Percentiles rank a stretch among this genome's conserved stretches.
Conservation (phyloP, 192 early-diverging fungal species). For the Coemansia biformis region DNA sequence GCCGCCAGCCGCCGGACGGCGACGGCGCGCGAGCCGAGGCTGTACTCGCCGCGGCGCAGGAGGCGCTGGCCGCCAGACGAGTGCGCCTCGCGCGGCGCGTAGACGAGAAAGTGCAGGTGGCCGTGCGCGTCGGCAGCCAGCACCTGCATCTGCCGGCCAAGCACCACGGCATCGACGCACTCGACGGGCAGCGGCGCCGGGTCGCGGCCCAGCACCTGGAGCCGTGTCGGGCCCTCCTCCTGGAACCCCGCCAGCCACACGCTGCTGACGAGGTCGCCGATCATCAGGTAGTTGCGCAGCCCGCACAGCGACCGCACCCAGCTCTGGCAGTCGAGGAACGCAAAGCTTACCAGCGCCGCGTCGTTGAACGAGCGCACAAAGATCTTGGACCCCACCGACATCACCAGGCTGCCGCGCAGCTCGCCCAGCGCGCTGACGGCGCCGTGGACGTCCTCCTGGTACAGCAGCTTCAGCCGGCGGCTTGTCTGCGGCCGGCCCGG, state of each 20-base stretch:
- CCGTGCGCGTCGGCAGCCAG: slow-evolving; percentile 68
- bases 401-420: slow-evolving; percentile 79
- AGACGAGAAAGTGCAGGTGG: slow-evolving; percentile 76
- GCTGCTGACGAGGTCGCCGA: slow-evolving; percentile 83
- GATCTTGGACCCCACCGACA: slow-evolving; percentile 84
- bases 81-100: slow-evolving; percentile 84
- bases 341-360: slow-evolving; percentile 77
- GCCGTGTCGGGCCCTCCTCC: slow-evolving; percentile 83
- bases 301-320: slow-evolving; percentile 77
- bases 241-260: slow-evolving; percentile 91
- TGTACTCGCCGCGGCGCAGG: slow-evolving; percentile 83
- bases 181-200: slow-evolving; percentile 66
- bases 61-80: slow-evolving; percentile 85
- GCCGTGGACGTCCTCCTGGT: slow-evolving; percentile 77
- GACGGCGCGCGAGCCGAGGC: slow-evolving; percentile 71
- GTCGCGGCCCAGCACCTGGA: slow-evolving; percentile 86
- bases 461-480: slow-evolving; percentile 82
- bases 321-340: slow-evolving; percentile 90
- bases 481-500: slow-evolving; percentile 89
- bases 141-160: slow-evolving; percentile 68
- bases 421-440: slow-evolving; percentile 80
- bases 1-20: slow-evolving; percentile 59
- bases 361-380: slow-evolving; percentile 81
- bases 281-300: slow-evolving; percentile 82
- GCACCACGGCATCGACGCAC: slow-evolving; percentile 71